Evolutionary conservation across 192 early-diverging fungal genomes (phyloP).

Genomic region (Backusella morwellensis): DNA sequence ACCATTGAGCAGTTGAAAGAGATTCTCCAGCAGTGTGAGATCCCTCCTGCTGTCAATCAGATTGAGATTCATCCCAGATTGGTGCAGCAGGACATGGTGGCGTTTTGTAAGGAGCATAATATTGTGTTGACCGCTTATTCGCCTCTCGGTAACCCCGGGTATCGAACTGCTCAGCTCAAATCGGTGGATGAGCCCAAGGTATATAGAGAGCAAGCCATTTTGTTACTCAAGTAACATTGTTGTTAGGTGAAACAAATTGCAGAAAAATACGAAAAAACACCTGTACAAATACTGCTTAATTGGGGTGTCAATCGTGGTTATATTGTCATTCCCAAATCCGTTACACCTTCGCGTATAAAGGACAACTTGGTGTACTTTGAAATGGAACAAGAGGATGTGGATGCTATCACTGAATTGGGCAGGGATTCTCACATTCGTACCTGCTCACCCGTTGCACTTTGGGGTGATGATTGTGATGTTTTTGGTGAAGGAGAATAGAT

Average conservation of each 20-base stretch:
- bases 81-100: constrained; percentile 55
- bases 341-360: constrained; percentile 47
- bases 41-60: constrained; percentile 75
- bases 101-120: constrained; percentile 54
- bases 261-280: constrained; percentile 41
- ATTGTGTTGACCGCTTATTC: constrained; percentile 72
- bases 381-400: constrained; percentile 22
- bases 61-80: constrained; percentile 54
- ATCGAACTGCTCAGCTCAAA: not conserved
- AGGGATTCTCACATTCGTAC: constrained; percentile 4
- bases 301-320: constrained; percentile 55
- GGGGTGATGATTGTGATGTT: not conserved
- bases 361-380: constrained; percentile 52
- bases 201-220: not conserved
- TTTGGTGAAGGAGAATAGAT: not conserved
- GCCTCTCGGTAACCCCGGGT: constrained; percentile 55
- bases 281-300: constrained; percentile 51
- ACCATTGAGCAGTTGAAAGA: constrained; percentile 54
- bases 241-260: constrained; percentile 43
- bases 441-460: not conserved
- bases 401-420: constrained; percentile 25
- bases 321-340: constrained; percentile 67
- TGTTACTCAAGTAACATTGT: not conserved
- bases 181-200: constrained; percentile 13
- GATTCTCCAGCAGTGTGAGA: constrained; percentile 56